phyloP scores from a whole-genome alignment of 176 grass and related monocot species.

The Paspalum vaginatum region DNA sequence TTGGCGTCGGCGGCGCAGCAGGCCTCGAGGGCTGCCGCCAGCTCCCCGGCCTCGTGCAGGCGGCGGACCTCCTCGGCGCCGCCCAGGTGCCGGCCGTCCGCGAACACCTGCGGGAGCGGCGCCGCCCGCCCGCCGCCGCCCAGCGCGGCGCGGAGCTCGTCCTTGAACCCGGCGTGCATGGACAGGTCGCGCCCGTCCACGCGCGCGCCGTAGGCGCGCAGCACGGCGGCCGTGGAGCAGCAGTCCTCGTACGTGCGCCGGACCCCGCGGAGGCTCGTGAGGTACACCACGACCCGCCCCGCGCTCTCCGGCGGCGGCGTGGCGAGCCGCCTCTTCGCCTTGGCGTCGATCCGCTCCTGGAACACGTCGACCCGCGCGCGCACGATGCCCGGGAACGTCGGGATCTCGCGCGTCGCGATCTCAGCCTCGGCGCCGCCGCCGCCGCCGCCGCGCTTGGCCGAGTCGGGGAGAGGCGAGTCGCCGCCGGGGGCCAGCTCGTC shows the following conservation, averaged over 20 bases:
- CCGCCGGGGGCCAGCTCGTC: conserved; percentile 29
- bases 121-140: neutral
- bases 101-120: conserved; percentile 73
- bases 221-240: conserved; percentile 51
- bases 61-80: conserved; percentile 62
- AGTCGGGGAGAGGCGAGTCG: neutral
- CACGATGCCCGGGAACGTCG: conserved; percentile 65
- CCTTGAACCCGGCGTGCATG: conserved; percentile 82
- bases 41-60: conserved; percentile 73
- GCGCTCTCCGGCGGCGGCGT: conserved; percentile 52
- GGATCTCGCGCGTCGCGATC: conserved; percentile 32
- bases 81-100: conserved; percentile 61
- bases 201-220: conserved; percentile 64
- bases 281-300: conserved; percentile 67
- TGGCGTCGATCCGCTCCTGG: conserved; percentile 68
- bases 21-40: conserved; percentile 32
- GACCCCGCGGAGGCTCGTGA: conserved; percentile 85
- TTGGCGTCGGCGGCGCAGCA: conserved; percentile 32
- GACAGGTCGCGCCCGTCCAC: conserved; percentile 91
- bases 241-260: conserved; percentile 85
- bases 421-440: neutral
- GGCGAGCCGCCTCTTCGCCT: neutral
- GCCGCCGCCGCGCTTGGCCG: neutral
- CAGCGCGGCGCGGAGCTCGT: conserved; percentile 65
- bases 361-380: conserved; percentile 51